Evolutionary conservation across 345 rosid species (phyloP), one percentile per base, ranked within the genome.

Genomic region (Acer campestre): DNA sequence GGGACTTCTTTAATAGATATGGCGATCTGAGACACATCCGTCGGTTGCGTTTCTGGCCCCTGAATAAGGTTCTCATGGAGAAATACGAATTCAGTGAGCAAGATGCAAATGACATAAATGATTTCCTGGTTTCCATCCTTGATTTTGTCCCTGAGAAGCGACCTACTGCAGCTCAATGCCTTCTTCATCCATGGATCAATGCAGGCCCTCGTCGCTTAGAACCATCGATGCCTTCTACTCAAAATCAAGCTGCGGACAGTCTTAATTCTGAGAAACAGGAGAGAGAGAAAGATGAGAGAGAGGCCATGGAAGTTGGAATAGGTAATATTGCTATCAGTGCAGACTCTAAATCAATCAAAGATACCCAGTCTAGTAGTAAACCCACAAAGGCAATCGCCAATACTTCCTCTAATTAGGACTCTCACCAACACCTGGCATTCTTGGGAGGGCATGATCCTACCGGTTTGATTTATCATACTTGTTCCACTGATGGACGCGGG

Each of bases 1-100:
- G 89, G 48, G 92, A 91, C 58, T 85, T 91, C 71, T 91, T 89
- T 78, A 89, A 91, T 81, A 88, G 92, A 80, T 83, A 89, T 67
- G 95, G 93, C 61, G 93, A 91, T 79, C 71, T 89, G 68, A 86
- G 95, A 81, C 95, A 89, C 82, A 91, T 91, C 51, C 88, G 90
- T 11, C 80, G 95, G 46, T 81, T 91, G 82, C 86, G 93, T 12
- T 87, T 88, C 82, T 91, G 93, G 95, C 91, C 92, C 66, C 35
- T 89, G 83, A 87, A 86, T 73, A 91, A 89, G 82, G 93, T 89
- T 79, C 89, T 91, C 14, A 8, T 80, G 27, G 95, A 88, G 89
- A 88, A 89, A 70, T 91, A 89, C 22, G 91, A 91, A 49, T 83
- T 91, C 81, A 88, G 76, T 38, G 90, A 88, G 76, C 82, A 87